These are phyloP conservation scores for Lentinula sp. DNA, from an alignment of 768 basidiomycete species.

Conservation along the genomic window DNA sequence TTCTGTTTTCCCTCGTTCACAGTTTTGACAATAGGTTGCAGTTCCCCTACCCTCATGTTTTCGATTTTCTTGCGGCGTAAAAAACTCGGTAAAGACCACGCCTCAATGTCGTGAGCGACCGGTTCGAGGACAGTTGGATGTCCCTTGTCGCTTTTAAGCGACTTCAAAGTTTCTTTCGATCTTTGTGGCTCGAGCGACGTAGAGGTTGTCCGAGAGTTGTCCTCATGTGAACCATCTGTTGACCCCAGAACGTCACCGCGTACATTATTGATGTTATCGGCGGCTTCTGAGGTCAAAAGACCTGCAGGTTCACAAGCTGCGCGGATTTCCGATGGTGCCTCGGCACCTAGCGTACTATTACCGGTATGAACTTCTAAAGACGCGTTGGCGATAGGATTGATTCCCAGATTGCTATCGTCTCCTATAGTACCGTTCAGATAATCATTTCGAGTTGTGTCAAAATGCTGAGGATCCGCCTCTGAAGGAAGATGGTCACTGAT, in stretches of 20 bases:
- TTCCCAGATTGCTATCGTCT: neutral
- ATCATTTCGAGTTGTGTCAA: neutral
- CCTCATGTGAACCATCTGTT: neutral
- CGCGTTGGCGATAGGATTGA: neutral
- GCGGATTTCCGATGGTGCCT: neutral
- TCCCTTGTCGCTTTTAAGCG: neutral
- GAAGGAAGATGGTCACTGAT: neutral
- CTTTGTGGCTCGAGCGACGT: neutral
- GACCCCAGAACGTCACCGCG: neutral
- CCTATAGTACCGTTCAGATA: neutral
- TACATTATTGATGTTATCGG: neutral
- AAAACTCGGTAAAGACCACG: slow-evolving; percentile 1
- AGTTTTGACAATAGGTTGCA: neutral
- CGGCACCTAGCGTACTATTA: neutral
- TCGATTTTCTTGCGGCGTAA: slow-evolving; percentile 1
- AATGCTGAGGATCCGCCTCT: neutral
- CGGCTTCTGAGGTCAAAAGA: neutral
- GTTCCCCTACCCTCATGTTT: neutral
- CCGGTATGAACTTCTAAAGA: neutral
- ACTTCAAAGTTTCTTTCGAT: neutral
- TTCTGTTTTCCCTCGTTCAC: neutral
- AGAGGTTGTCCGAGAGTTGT: neutral
- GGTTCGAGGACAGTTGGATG: neutral
- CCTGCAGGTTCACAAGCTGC: neutral
- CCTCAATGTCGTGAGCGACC: neutral